Conservation (phyloP, 768 basidiomycete species). For the Leccinum imitatum region DNA sequence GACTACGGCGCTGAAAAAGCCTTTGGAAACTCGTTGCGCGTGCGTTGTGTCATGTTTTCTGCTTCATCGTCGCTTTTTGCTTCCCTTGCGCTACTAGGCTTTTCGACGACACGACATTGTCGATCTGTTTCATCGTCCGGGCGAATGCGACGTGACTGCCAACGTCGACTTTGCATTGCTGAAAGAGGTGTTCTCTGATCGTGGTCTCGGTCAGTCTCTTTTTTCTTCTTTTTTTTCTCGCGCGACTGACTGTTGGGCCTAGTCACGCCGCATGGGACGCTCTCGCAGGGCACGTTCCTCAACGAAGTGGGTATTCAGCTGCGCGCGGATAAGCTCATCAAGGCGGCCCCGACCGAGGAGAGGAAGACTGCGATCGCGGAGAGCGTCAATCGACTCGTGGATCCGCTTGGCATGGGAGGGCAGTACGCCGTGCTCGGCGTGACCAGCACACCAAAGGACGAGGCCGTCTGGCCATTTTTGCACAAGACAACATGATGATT, state of each 20-base stretch:
- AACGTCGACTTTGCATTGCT: slow-evolving; percentile 96
- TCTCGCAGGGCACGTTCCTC: slow-evolving; percentile 78
- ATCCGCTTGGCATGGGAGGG: slow-evolving; percentile 79
- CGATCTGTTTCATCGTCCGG: slow-evolving; percentile 81
- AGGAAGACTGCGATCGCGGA: slow-evolving; percentile 51
- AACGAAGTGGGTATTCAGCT: slow-evolving; percentile 69
- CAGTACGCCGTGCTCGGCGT: slow-evolving; percentile 83
- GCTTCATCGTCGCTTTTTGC: background rate
- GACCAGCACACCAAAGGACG: slow-evolving; percentile 11
- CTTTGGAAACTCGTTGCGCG: slow-evolving; percentile 77
- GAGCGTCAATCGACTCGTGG: slow-evolving; percentile 71
- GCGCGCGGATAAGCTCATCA: slow-evolving; percentile 64
- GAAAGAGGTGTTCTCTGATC: slow-evolving; percentile 66
- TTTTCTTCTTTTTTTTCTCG: background rate
- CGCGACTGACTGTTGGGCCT: slow-evolving; percentile 5
- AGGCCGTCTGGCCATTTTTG: slow-evolving; percentile 35
- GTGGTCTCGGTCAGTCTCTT: slow-evolving; percentile 46
- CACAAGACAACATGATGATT: background rate
- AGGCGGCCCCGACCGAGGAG: slow-evolving; percentile 48
- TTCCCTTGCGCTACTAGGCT: slow-evolving; percentile 50
- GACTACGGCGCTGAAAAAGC: slow-evolving; percentile 84
- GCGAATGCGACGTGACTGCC: slow-evolving; percentile 89
- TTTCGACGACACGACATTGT: slow-evolving; percentile 87
- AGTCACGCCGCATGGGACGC: slow-evolving; percentile 60
- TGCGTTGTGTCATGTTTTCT: slow-evolving; percentile 40